Evolutionary conservation across 768 basidiomycete species (phyloP), one percentile per base, ranked within the genome.

Genomic region (Galerina sulciceps): DNA sequence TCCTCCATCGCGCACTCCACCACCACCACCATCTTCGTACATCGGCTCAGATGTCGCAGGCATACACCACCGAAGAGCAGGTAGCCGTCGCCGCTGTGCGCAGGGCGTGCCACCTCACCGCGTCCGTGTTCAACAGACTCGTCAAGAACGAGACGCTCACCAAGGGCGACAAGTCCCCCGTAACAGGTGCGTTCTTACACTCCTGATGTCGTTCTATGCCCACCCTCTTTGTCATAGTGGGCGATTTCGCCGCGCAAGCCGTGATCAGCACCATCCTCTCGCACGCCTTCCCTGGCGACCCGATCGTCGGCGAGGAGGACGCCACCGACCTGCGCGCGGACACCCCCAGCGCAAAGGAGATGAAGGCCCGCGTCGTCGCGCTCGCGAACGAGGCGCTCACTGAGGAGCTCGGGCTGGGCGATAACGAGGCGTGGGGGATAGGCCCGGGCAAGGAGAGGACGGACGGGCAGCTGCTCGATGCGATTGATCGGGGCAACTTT

Each of bases 241-340:
- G 91, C 37, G 97, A 99, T 74, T 95, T 89, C 72, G 85, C 96
- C 3, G 93, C 96, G 0, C 97, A 99, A 69, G 93, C 96, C 0
- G 85, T 99, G 41, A 88, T 99, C 66, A 90, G 90, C 59, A 81
- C 88, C 8, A 89, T 98, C 68, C 83, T 99, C 36, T 70, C 74
- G 14, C 76, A 78, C 11, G 86, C 88, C 0, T 99, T 97, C 74
- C 96, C 96, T 0, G 65, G 80, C 0, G 95, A 98, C 73, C 84
- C 84, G 9, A 93, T 99, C 68, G 89, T 99, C 38, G 97, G 96
- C 34, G 97, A 99, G 73, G 96, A 99, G 73, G 94, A 97, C 71
- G 89, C 96, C 0, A 78, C 85, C 0, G 92, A 94, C 53, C 74
- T 99, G 17, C 84, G 90, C 6, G 35, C 22, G 17, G 64, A 64